Base-by-base conservation (phyloP, 805 yeast genomes). In the Torulaspora maleeae region DNA sequence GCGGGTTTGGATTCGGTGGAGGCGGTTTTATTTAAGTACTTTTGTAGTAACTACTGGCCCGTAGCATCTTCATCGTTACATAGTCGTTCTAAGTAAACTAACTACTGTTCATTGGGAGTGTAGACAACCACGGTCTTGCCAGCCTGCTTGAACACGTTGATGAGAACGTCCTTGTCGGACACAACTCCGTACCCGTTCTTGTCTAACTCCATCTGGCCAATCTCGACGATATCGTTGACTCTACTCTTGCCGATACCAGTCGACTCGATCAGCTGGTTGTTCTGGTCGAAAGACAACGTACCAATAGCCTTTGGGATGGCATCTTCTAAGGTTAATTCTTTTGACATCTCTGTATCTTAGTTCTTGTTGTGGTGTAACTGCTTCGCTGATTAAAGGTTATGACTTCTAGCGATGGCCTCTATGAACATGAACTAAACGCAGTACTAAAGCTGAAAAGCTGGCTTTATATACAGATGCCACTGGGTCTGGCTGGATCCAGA, bases 191-290 rank as follows among this genome's bases (percentile, higher is more conserved):
- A 62, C 3, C 66, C 66, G 13, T 61, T 57, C 11, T 44, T 38
- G 41, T 60, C 61, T 17, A 63, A 39, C 13, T 55, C 51, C 22
- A 54, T 45, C 24, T 52, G 52, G 12, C 55, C 48, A 12, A 65
- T 43, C 10, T 54, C 51, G 4, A 45, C 48, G 19, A 64, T 55
- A 32, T 64, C 67, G 17, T 45, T 51, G 17, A 53, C 38, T 28
- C 64, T 52, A 9, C 53, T 54, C 27, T 58, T 53, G 2, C 66
- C 68, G 10, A 63, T 47, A 3, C 68, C 69, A 3, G 61, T 54
- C 3, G 54, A 55, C 36, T 61, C 59, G 12, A 65, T 53, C 13
- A 65, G 43, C 36, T 64, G 61, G 25, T 55, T 55, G 41, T 61
- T 58, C 24, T 55, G 56, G 44, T 65, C 69, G 43, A 63, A 63